Evolutionary conservation across 345 rosid genomes (phyloP).

Genomic region (Citropsis articulata): DNA sequence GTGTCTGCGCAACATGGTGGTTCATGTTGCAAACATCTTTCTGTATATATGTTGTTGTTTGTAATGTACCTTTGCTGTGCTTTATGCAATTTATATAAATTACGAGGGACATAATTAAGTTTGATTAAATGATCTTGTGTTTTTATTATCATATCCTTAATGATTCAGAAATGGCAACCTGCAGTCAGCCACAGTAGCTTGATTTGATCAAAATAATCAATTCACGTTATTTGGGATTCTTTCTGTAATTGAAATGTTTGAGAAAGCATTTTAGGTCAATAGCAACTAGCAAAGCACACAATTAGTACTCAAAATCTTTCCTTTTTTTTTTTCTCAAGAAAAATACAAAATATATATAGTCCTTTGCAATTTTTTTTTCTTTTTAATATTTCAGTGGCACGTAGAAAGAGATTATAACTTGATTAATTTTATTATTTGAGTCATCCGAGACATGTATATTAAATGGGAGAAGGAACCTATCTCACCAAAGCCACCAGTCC

Average conservation of each 20-base stretch:
- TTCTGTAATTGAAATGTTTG: background rate
- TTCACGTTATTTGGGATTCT: background rate
- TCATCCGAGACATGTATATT: too few relatives aligned
- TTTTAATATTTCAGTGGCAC: too few relatives aligned
- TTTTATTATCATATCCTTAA: background rate
- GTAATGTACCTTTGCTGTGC: background rate
- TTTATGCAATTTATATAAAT: background rate
- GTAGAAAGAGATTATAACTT: too few relatives aligned
- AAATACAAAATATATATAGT: too few relatives aligned
- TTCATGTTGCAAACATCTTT: background rate
- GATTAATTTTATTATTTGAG: too few relatives aligned
- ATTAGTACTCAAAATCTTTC: too few relatives aligned
- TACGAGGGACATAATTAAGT: background rate
- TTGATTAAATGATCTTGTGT: background rate
- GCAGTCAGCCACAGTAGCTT: background rate
- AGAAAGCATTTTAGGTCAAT: background rate
- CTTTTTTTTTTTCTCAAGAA: too few relatives aligned
- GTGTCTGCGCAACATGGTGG: background rate
- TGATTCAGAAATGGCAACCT: background rate
- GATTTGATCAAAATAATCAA: background rate
- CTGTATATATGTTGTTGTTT: background rate
- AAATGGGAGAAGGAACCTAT: too few relatives aligned
- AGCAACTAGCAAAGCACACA: background rate
- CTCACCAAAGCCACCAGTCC: too few relatives aligned
- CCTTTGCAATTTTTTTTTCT: too few relatives aligned